Conservation (phyloP, 129 eudicot genomes). For the Logfia minima region DNA sequence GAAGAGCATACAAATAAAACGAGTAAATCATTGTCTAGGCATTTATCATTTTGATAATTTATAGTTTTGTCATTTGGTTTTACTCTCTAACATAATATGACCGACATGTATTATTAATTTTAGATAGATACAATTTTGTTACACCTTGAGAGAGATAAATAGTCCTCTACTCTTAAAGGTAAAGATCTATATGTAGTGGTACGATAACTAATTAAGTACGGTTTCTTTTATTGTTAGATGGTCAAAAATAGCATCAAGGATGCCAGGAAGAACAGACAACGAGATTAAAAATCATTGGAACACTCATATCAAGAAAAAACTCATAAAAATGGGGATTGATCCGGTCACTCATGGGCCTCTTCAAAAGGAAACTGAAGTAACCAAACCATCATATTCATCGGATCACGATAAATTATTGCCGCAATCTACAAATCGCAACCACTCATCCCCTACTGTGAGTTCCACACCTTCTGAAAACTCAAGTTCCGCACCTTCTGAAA, state of each 20-base stretch:
- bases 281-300: constrained; percentile 93
- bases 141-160: too few relatives aligned
- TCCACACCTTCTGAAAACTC: too few relatives aligned
- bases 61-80: too few relatives aligned
- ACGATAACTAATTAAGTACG: background rate
- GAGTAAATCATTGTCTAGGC: too few relatives aligned
- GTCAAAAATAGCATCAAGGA: constrained; percentile 83
- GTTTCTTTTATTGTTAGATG: constrained; percentile 46
- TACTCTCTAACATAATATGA: too few relatives aligned
- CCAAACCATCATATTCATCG: constrained; percentile 5
- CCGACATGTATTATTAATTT: too few relatives aligned
- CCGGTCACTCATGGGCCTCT: constrained; percentile 79
- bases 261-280: constrained; percentile 86
- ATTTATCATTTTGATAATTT: too few relatives aligned
- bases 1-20: too few relatives aligned
- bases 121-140: too few relatives aligned
- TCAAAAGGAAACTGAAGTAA: constrained; percentile 31
- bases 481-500: constrained; percentile 25
- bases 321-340: constrained; percentile 80
- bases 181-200: background rate
- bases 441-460: too few relatives aligned
- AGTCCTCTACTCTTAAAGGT: too few relatives aligned
- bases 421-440: constrained; percentile 7
- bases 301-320: constrained; percentile 89
- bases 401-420: background rate